A percentile compares a stretch with the other conserved stretches of the same genome.
These are phyloP conservation scores for Botryosphaeria dothidea DNA, from an alignment of 2,329 filamentous ascomycete genomes.

Conservation along the genomic window DNA sequence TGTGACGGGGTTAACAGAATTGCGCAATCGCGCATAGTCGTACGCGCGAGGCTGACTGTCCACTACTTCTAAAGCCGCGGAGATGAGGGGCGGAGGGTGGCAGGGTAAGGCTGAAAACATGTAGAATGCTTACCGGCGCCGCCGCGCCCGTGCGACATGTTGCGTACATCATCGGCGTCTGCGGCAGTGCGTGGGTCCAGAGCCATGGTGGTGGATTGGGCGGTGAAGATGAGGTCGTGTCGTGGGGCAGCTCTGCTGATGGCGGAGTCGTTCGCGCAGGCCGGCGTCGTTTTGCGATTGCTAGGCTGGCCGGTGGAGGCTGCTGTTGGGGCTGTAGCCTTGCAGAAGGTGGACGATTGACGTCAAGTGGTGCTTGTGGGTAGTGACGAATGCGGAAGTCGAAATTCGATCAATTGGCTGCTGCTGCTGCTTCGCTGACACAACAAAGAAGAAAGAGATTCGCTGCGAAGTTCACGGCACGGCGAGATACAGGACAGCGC, in stretches of 20 bases:
- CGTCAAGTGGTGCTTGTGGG: neutral
- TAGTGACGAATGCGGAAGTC: conserved; percentile 9
- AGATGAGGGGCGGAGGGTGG: neutral
- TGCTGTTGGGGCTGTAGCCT: neutral
- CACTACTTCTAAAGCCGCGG: neutral
- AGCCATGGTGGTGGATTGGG: conserved; percentile 4
- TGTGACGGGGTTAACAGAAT: neutral
- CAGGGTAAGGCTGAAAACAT: neutral
- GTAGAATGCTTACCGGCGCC: conserved; percentile 60
- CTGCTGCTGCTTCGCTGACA: neutral
- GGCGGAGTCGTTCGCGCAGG: neutral
- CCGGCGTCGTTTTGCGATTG: neutral
- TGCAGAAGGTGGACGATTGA: neutral
- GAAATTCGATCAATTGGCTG: no score
- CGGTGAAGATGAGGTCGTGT: neutral
- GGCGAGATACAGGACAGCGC: no score
- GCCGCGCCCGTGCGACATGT: conserved; percentile 69
- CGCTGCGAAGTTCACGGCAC: no score
- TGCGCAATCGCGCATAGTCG: neutral
- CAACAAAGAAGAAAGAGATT: neutral
- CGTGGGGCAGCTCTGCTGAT: neutral
- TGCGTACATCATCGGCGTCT: conserved; percentile 27
- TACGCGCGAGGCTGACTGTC: neutral
- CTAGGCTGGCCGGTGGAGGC: neutral
- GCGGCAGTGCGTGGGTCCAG: conserved; percentile 23